phyloP scores from a whole-genome alignment of 768 basidiomycete species.

The Hericium erinaceus region DNA sequence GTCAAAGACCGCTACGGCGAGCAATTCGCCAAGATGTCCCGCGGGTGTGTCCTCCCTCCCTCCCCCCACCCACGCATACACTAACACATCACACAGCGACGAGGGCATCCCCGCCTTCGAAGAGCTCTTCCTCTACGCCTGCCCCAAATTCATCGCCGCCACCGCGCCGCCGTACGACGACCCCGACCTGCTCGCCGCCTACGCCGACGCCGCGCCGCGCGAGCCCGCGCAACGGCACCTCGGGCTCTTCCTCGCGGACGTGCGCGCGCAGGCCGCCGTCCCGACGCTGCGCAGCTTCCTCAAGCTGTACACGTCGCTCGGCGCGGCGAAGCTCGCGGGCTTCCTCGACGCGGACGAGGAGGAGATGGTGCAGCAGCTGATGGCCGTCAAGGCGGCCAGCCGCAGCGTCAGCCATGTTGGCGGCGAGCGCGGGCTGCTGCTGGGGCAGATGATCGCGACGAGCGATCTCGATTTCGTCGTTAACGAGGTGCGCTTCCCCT shows the following conservation, averaged over 20 bases:
- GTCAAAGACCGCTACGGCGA: conserved; percentile 94
- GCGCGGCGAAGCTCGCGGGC: conserved; percentile 81
- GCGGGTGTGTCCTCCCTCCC: conserved; percentile 47
- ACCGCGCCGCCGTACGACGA: conserved; percentile 94
- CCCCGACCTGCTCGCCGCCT: conserved; percentile 41
- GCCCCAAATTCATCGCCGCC: conserved; percentile 94
- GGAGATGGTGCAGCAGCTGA: conserved; percentile 91
- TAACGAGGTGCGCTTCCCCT: conserved; percentile 57
- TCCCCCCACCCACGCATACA: not conserved
- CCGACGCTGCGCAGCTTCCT: conserved; percentile 86
- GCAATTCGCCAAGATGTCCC: conserved; percentile 76
- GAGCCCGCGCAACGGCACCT: conserved; percentile 86
- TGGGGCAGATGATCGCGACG: conserved; percentile 79
- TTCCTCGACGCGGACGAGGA: conserved; percentile 92
- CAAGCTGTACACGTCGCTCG: conserved; percentile 91
- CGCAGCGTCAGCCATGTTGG: conserved; percentile 57
- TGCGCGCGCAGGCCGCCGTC: conserved; percentile 63
- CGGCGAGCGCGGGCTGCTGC: conserved; percentile 51
- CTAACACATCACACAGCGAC: conserved; percentile 30
- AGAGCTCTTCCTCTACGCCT: conserved; percentile 90
- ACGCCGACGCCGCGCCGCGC: conserved; percentile 28
- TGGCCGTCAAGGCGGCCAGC: conserved; percentile 89
- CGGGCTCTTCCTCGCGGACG: conserved; percentile 75
- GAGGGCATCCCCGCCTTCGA: conserved; percentile 76
- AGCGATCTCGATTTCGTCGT: conserved; percentile 96